Base-by-base conservation (phyloP, 805 yeast species). In the Suhomyces tanzawaensis region DNA sequence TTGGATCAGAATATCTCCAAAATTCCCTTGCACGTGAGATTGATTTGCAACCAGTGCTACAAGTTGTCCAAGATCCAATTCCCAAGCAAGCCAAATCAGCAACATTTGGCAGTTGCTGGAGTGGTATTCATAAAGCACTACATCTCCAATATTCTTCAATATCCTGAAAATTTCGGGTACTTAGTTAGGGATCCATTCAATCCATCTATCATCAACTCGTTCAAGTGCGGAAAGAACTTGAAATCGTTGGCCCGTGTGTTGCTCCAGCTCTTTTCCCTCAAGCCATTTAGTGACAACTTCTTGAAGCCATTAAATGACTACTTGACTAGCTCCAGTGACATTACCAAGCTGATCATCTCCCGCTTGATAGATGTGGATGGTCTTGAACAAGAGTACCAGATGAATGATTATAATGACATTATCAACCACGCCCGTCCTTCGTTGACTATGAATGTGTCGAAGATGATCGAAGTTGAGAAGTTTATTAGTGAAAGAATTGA, bases 231-330 rank as follows among this genome's bases (percentile, higher is more conserved):
- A 21, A 71, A 72, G 34, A 88, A 86, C 52, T 59, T 88, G 40
- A 51, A 60, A 14, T 76, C 76, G 37, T 65, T 86, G 32, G 63
- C 79, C 22, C 72, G 79, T 40, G 76, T 84, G 8, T 51, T 87
- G 36, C 64, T 74, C 22, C 95, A 86, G 57, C 57, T 85, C 25
- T 81, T 84, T 16, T 58, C 79, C 3, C 79, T 87, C 80, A 71
- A 74, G 44, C 77, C 85, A 2, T 87, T 88, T 61, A 76, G 74
- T 11, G 80, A 84, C 47, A 76, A 81, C 33, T 87, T 79, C 56
- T 60, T 87, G 48, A 89, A 85, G 53, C 95, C 95, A 1, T 66
- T 87, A 53, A 85, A 85, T 56, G 90, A 84, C 30, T 85, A 77
- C 52, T 72, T 88, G 29, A 69, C 66, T 36, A 64, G 74, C 11